Base-by-base conservation (phyloP, 345 rosid genomes). In the Pistacia atlantica region DNA sequence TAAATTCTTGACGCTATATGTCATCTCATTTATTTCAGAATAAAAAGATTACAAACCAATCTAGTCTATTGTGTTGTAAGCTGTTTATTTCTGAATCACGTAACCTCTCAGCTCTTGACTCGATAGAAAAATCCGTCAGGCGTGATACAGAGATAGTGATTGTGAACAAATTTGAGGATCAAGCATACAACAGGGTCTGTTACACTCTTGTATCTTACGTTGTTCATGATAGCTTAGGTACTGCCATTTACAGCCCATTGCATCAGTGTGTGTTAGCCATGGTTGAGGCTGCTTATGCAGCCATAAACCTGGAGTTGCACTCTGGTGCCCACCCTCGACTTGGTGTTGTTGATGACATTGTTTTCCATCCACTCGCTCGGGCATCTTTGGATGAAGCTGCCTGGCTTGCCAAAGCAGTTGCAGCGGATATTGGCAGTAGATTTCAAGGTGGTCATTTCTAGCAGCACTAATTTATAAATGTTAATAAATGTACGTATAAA, bases 331-430 rank as follows among this genome's bases (percentile, higher is more conserved):
- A 90, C 71, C 92, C 92, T 31, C 84, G 92, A 62, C 87, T 90
- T 11, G 90, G 94, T 22, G 92, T 84, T 37, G 87, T 90, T 4
- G 94, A 90, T 13, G 92, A 87, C 69, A 83, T 90, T 54, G 55
- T 82, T 28, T 79, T 87, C 76, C 94, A 88, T 80, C 92, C 94
- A 0, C 71, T 90, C 62, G 89, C 87, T 70, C 73, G 67, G 22
- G 87, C 90, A 2, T 81, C 92, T 6, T 10, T 90, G 11, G 90
- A 88, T 56, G 90, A 90, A 72, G 91, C 92, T 1, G 85, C 91
- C 75, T 87, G 90, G 85, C 90, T 88, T 64, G 89, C 91, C 46
- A 88, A 84, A 80, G 81, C 90, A 2, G 80, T 87, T 17, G 90
- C 91, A 14, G 86, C 87, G 0, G 89, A 88, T 45, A 86, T 90